Conservation (phyloP, 2,329 filamentous ascomycete species). For the Colletotrichum lindemuthianum region DNA sequence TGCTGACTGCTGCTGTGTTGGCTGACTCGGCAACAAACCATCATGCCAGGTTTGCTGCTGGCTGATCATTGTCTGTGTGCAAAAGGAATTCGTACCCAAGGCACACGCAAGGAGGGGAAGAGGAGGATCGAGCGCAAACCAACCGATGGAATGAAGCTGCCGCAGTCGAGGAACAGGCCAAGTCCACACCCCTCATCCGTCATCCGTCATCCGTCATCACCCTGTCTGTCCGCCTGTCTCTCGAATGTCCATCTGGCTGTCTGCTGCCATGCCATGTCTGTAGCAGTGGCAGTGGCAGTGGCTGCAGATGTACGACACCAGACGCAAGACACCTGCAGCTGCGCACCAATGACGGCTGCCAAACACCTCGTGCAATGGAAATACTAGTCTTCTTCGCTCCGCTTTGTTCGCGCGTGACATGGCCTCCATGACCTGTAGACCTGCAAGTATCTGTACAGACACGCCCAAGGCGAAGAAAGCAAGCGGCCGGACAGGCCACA, state of each 20-base stretch:
- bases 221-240: slow-evolving; percentile 4
- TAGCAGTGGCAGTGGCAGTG: background rate
- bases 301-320: too few species aligned
- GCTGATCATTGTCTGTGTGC: background rate
- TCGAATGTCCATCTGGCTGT: background rate
- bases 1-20: background rate
- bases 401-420: too few species aligned
- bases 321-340: slow-evolving; percentile 16
- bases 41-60: background rate
- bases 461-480: too few species aligned
- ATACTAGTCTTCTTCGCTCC: too few species aligned
- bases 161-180: background rate
- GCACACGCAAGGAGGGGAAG: background rate
- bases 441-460: too few species aligned
- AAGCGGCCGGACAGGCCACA: too few species aligned
- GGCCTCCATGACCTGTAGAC: too few species aligned
- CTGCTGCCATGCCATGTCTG: background rate
- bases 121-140: slow-evolving; percentile 14
- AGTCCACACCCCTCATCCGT: too few species aligned
- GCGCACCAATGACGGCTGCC: slow-evolving; percentile 10
- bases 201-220: too few species aligned
- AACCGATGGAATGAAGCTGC: slow-evolving; percentile 16
- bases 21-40: background rate
- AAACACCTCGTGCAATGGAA: too few species aligned
- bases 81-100: too few species aligned